Base-by-base conservation (phyloP, 441 rosid genomes). In the Adansonia grandidieri region DNA sequence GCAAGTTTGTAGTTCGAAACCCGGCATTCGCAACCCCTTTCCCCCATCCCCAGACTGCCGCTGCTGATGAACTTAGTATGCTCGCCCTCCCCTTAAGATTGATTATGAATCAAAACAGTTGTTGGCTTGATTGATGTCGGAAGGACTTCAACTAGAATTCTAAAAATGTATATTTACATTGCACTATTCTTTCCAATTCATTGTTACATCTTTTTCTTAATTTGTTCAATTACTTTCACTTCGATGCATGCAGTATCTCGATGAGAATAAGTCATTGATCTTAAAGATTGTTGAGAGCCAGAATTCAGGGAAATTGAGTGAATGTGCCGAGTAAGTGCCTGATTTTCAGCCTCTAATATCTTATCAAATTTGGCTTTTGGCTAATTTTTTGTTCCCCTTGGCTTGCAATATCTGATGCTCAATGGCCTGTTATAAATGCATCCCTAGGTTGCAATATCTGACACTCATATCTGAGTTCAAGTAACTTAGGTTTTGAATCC, bases 211-310 rank as follows among this genome's bases (percentile, higher is more conserved):
- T 58, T 17, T 1, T 24, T 24, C 28, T 42, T 50, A 5, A 68
- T 51, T 78, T 58, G 22, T 67, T 28, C 6, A 11, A 45, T 72
- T 51, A 72, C 42, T 72, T 69, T 24, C 3, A 58, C 72, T 17
- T 73, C 47, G 56, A 50, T 79, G 70, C 67, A 19, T 87, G 85
- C 95, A 96, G 98, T 96, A 91, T 86, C 89, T 96, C 70, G 98
- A 96, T 84, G 99, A 96, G 88, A 96, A 96, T 93, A 96, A 96
- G 89, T 94, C 98, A 4, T 84, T 96, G 96, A 96, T 96, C 84
- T 82, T 96, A 87, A 94, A 96, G 95, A 96, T 96, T 45, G 97
- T 96, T 64, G 98, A 96, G 88, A 89, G 97, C 87, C 98, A 96
- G 88, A 96, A 88, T 85, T 89, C 97, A 0, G 99, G 98, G 76